These are phyloP conservation scores for Pelargonium fulgidum DNA, from an alignment of 441 rosid species.

Conservation along the genomic window DNA sequence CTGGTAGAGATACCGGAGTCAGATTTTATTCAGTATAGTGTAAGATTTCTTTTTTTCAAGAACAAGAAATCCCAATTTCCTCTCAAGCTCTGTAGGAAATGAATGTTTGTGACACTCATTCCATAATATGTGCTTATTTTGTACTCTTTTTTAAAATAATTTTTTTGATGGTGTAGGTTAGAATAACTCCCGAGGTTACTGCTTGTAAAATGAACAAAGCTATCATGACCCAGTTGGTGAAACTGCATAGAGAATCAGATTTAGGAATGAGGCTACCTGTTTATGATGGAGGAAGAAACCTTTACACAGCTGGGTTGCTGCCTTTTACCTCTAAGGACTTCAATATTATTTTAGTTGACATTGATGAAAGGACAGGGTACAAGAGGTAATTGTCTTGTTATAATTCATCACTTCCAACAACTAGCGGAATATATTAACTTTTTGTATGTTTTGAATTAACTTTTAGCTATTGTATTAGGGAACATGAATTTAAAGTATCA, in stretches of 20 bases:
- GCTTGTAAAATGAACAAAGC: conserved; percentile 32
- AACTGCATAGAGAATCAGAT: conserved; percentile 30
- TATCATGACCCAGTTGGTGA: conserved; percentile 37
- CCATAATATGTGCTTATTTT: conserved; percentile 5
- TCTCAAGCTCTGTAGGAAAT: not conserved
- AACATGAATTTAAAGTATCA: conserved; percentile 32
- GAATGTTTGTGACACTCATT: not conserved
- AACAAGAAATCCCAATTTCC: not conserved
- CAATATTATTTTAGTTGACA: conserved; percentile 25
- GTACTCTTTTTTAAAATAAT: not conserved
- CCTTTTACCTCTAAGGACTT: conserved; percentile 42
- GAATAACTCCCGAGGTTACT: conserved; percentile 34
- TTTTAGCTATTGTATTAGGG: conserved; percentile 20
- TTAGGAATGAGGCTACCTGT: conserved; percentile 45
- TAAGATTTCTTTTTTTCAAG: conserved; percentile 21
- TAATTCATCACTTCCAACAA: not conserved
- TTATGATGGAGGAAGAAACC: conserved; percentile 40
- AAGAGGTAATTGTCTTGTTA: conserved; percentile 20
- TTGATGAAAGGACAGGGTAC: conserved; percentile 26
- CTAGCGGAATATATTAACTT: too few species aligned
- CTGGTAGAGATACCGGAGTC: conserved; percentile 33
- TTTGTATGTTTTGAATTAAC: not conserved
- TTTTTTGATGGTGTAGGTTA: conserved; percentile 27
- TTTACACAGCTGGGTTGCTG: conserved; percentile 41
- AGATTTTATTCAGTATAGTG: conserved; percentile 43